Evolutionary conservation across 345 rosid genomes (phyloP).

Genomic region (Linum tenue): DNA sequence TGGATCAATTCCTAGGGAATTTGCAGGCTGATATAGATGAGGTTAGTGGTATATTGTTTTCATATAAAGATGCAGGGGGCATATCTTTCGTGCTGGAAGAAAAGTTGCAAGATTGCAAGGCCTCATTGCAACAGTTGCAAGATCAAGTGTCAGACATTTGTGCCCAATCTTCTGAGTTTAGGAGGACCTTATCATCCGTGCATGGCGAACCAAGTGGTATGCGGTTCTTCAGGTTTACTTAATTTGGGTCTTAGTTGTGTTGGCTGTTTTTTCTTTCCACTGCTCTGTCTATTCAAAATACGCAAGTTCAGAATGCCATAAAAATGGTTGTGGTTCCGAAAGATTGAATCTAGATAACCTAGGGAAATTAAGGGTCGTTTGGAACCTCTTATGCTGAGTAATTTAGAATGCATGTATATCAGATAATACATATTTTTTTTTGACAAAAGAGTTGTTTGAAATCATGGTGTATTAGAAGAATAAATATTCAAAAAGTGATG

Average conservation of each 20-base stretch:
- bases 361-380: too few relatives aligned
- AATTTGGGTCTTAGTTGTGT: background rate
- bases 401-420: too few relatives aligned
- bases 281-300: background rate
- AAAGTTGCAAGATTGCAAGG: conserved; percentile 45
- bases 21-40: conserved; percentile 31
- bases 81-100: conserved; percentile 44
- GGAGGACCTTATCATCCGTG: conserved; percentile 42
- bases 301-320: background rate
- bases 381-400: too few relatives aligned
- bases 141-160: conserved; percentile 62
- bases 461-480: too few relatives aligned
- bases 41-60: conserved; percentile 34
- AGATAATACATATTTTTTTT: too few relatives aligned
- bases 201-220: conserved; percentile 41
- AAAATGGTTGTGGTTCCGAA: too few relatives aligned
- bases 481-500: too few relatives aligned
- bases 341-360: background rate
- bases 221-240: conserved; percentile 10
- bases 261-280: background rate
- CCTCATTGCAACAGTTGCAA: conserved; percentile 39
- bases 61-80: conserved; percentile 37
- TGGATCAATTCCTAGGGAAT: conserved; percentile 36
- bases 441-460: too few relatives aligned
- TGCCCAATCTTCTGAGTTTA: conserved; percentile 47